phyloP scores from a whole-genome alignment of 2,329 filamentous ascomycete species.

The Hypoxylon sp. region DNA sequence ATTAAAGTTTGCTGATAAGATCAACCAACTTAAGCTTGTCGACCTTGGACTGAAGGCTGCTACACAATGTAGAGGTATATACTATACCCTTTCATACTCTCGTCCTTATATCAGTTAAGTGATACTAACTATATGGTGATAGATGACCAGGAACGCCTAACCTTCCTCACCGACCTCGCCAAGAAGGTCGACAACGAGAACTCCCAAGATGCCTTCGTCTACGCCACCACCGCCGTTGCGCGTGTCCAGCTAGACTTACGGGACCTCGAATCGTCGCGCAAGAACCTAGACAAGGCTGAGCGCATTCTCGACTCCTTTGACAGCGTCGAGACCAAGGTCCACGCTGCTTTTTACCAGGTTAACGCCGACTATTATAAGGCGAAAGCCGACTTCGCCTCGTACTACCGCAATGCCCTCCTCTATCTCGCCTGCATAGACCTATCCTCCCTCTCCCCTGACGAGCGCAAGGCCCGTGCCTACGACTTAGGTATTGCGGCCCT shows the following conservation, averaged over 20 bases:
- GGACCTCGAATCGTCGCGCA: slow-evolving; percentile 84
- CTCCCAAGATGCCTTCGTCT: slow-evolving; percentile 95
- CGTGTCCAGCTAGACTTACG: slow-evolving; percentile 85
- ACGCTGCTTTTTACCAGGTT: slow-evolving; percentile 95
- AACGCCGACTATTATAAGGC: slow-evolving; percentile 96
- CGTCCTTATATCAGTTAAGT: slow-evolving; percentile 4
- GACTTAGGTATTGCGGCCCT: slow-evolving; percentile 93
- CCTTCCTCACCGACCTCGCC: slow-evolving; percentile 85
- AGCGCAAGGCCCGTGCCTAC: slow-evolving; percentile 87
- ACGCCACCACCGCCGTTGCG: slow-evolving; percentile 90
- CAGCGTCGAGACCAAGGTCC: slow-evolving; percentile 93
- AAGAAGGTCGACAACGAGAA: slow-evolving; percentile 91
- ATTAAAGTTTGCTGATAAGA: slow-evolving; percentile 96
- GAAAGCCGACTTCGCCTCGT: slow-evolving; percentile 92
- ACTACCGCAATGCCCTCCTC: slow-evolving; percentile 97
- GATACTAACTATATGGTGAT: slow-evolving; percentile 2
- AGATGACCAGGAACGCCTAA: slow-evolving; percentile 89
- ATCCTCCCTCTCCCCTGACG: slow-evolving; percentile 76
- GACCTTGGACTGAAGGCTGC: slow-evolving; percentile 89
- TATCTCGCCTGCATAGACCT: slow-evolving; percentile 97
- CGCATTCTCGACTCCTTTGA: slow-evolving; percentile 91
- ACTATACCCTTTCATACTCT: background rate
- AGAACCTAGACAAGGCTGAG: slow-evolving; percentile 89
- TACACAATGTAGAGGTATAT: slow-evolving; percentile 80
- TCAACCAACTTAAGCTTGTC: slow-evolving; percentile 98